Evolutionary conservation across 495 filamentous ascomycete species (phyloP).

Genomic region (Neurospora sp.): DNA sequence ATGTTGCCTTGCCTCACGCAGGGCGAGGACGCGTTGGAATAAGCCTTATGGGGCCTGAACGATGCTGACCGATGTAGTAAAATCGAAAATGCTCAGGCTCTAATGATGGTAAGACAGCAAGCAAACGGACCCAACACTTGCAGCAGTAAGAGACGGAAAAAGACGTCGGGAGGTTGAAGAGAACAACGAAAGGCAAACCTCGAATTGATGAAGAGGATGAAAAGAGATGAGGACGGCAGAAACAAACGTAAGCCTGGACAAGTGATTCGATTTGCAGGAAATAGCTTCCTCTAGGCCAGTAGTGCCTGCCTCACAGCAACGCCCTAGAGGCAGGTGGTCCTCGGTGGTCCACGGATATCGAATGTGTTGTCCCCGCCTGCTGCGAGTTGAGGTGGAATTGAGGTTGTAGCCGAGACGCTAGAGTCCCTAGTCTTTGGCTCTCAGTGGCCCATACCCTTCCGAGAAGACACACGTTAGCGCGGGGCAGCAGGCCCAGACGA

Average conservation of each 20-base stretch:
- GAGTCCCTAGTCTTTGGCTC: background rate
- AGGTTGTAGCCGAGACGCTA: background rate
- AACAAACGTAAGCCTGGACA: background rate
- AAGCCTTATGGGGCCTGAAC: background rate
- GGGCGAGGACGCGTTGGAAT: background rate
- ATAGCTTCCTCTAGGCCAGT: background rate
- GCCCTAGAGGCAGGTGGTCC: background rate
- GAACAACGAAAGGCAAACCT: background rate
- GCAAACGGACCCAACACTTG: background rate
- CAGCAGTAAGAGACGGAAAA: background rate
- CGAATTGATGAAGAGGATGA: background rate
- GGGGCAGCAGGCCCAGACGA: background rate
- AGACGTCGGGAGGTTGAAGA: background rate
- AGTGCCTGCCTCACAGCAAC: background rate
- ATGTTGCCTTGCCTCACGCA: background rate
- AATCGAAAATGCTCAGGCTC: background rate
- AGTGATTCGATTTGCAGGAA: background rate
- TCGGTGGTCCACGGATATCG: background rate
- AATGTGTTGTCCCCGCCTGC: background rate
- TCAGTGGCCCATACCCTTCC: background rate
- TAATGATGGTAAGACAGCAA: background rate
- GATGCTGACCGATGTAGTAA: background rate
- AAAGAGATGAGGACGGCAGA: background rate
- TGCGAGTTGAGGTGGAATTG: background rate
- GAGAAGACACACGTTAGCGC: background rate